Conservation (phyloP, 495 filamentous ascomycete genomes). For the Neurospora tetraspora region DNA sequence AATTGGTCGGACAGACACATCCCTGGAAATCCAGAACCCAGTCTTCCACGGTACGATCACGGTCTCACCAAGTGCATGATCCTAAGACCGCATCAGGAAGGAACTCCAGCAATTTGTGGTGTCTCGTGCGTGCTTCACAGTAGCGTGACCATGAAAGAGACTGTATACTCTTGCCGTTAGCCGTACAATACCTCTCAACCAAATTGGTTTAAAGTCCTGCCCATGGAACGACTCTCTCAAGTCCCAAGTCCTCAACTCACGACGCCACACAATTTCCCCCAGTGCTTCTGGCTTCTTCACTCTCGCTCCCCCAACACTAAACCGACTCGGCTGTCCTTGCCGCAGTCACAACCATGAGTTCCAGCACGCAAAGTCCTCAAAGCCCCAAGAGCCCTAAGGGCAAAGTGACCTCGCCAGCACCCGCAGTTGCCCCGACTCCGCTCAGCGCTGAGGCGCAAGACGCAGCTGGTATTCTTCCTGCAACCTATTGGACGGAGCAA, state of each 20-base stretch:
- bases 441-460: neutral
- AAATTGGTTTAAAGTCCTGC: neutral
- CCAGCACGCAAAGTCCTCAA: neutral
- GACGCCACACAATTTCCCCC: neutral
- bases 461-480: conserved; percentile 1
- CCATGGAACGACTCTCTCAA: neutral
- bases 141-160: neutral
- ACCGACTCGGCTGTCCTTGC: neutral
- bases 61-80: neutral
- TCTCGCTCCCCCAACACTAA: neutral
- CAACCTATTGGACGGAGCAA: neutral
- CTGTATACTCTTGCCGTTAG: neutral
- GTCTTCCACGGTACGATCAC: neutral
- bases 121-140: neutral
- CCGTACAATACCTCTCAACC: neutral
- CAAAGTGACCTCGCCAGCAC: neutral
- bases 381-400: neutral
- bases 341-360: neutral
- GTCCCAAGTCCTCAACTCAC: neutral
- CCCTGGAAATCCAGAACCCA: neutral
- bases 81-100: neutral
- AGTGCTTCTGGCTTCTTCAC: neutral
- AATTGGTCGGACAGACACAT: neutral
- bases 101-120: neutral
- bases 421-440: neutral